These are phyloP conservation scores for Chenopodium berlandieri DNA, from an alignment of 148 eudicot genomes.

Conservation along the genomic window DNA sequence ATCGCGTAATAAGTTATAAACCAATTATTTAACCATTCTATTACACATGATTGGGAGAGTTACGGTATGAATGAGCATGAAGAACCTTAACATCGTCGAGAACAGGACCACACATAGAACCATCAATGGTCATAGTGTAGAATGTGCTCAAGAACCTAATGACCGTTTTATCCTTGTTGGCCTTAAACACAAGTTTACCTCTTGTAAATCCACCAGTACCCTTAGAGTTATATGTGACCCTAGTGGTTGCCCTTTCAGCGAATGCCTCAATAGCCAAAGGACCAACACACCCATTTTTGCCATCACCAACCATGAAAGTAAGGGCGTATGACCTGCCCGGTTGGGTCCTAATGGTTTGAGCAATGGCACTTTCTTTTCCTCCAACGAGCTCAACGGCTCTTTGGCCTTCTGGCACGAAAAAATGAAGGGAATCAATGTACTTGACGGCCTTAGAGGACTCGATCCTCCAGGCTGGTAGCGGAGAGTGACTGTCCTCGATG, in stretches of 20 bases:
- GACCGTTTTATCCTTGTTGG: slow-evolving; percentile 8
- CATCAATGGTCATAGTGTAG: slow-evolving; percentile 34
- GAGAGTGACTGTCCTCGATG: slow-evolving; percentile 45
- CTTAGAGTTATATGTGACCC: slow-evolving; percentile 33
- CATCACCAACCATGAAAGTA: slow-evolving; percentile 44
- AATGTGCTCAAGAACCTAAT: slow-evolving; percentile 34
- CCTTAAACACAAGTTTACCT: slow-evolving; percentile 24
- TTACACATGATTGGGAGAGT: neutral
- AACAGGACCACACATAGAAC: slow-evolving; percentile 43
- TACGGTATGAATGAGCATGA: slow-evolving; percentile 1
- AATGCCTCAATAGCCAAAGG: slow-evolving; percentile 43
- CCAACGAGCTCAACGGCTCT: slow-evolving; percentile 45
- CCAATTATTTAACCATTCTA: neutral
- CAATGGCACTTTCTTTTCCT: slow-evolving; percentile 46
- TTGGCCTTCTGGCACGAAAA: slow-evolving; percentile 40
- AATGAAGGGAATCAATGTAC: slow-evolving; percentile 40
- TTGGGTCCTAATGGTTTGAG: slow-evolving; percentile 38
- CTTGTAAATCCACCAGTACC: slow-evolving; percentile 31
- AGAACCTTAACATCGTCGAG: slow-evolving; percentile 39
- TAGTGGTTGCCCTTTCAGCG: slow-evolving; percentile 28
- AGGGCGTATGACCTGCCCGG: slow-evolving; percentile 34
- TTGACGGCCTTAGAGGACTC: slow-evolving; percentile 52
- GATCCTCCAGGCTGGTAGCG: slow-evolving; percentile 50
- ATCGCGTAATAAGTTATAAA: neutral
- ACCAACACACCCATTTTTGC: slow-evolving; percentile 39